Base-by-base conservation (phyloP, 768 basidiomycete species). In the Psilocybe cubensis region DNA sequence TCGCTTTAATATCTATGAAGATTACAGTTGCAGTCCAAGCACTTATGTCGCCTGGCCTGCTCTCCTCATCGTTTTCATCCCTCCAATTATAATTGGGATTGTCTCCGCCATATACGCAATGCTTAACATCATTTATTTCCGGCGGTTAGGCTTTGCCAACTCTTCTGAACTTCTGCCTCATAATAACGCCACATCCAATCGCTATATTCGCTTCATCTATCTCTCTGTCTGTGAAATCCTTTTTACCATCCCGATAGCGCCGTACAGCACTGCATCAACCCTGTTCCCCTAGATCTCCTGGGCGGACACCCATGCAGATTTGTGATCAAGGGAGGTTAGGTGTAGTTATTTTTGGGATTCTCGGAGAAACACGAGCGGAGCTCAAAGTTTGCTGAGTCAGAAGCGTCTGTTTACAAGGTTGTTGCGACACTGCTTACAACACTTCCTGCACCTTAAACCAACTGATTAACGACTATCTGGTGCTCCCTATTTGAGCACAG, bases 1-100 rank as follows among this genome's bases (percentile, higher is more conserved):
- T 67, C 81, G 84, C 4, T 87, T 77, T 68, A 72, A 87, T 60
- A 83, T 88, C 45, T 78, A 74, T 47, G 83, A 86, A 63, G 78
- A 84, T 54, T 57, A 85, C 14, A 85, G 85, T 4, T 87, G 86
- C 68, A 76, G 64, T 47, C 82, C 83, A 1, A 71, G 68, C 29
- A 77, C 75, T 9, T 84, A 79, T 68, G 76, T 79, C 58, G 80
- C 83, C 1, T 71, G 74, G 24, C 68, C 76, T 4, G 76, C 80
- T 1, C 70, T 77, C 50, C 67, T 77, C 12, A 61, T 87, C 20
- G 75, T 80, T 20, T 76, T 65, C 61, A 49, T 74, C 47, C 78
- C 73, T 61, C 77, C 76, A 3, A 51, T 82, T 24, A 24, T 76
- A n/a, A 75, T 82, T 40, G 78, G 75, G 40, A 57, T 78, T 4